phyloP scores from a whole-genome alignment of 2,329 filamentous ascomycete species.

The Lecanicillium sp. region DNA sequence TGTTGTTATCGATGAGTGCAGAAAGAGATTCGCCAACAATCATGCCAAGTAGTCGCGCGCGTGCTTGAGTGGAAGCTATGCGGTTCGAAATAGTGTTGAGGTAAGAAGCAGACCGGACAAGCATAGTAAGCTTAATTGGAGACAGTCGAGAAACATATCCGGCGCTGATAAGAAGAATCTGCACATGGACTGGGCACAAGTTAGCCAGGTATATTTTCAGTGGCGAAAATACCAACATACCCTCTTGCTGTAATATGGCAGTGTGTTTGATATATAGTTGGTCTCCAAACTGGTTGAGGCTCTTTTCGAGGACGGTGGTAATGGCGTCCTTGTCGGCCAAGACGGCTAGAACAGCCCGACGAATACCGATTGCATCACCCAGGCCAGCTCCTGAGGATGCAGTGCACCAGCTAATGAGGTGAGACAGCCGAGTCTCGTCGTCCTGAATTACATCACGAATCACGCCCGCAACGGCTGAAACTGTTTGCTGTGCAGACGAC shows the following conservation, averaged over 20 bases:
- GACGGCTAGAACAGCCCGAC: conserved; percentile 55
- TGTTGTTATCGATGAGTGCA: conserved; percentile 54
- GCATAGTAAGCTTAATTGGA: conserved; percentile 56
- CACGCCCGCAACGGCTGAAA: conserved; percentile 52
- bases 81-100: conserved; percentile 77
- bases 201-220: conserved; percentile 13
- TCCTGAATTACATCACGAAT: conserved; percentile 40
- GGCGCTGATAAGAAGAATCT: conserved; percentile 68
- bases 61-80: conserved; percentile 64
- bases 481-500: conserved; percentile 20
- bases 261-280: conserved; percentile 80
- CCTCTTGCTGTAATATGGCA: conserved; percentile 81
- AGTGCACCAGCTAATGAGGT: conserved; percentile 58
- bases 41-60: conserved; percentile 80
- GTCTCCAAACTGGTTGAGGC: conserved; percentile 70
- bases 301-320: conserved; percentile 54
- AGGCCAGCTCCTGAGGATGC: conserved; percentile 55
- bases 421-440: conserved; percentile 38
- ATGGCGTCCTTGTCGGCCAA: conserved; percentile 46
- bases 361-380: conserved; percentile 55
- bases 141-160: conserved; percentile 64
- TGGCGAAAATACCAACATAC: conserved; percentile 32
- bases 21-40: conserved; percentile 69
- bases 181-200: conserved; percentile 57
- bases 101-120: conserved; percentile 65